Percentiles rank a stretch among this genome's conserved stretches.
phyloP scores from a whole-genome alignment of 192 early-diverging fungal genomes.

The Gonapodya prolifera region DNA sequence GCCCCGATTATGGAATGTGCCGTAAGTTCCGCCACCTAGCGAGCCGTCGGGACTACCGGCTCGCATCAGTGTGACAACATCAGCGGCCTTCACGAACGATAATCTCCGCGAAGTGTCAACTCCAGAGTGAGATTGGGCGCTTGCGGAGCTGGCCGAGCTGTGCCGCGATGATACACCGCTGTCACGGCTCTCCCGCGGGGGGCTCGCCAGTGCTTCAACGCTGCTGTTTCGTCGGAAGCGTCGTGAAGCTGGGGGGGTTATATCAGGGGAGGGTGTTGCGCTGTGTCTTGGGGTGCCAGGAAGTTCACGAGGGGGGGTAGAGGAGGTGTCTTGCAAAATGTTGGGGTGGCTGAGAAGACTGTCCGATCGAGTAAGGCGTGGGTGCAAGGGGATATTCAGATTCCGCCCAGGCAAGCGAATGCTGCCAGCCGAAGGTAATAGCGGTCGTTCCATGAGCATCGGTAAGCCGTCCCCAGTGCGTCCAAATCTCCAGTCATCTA shows the following conservation, averaged over 20 bases:
- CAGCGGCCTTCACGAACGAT: no score
- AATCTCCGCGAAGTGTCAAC: no score
- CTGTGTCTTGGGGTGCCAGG: background rate
- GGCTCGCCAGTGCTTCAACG: background rate
- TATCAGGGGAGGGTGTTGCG: no score
- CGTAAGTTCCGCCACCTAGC: background rate
- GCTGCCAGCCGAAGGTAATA: no score
- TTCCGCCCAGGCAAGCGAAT: no score
- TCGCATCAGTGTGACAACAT: no score
- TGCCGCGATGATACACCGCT: background rate
- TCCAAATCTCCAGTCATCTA: background rate
- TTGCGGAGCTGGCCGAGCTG: background rate
- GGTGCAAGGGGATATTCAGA: background rate
- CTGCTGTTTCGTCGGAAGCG: no score
- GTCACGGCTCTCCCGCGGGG: background rate
- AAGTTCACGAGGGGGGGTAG: background rate
- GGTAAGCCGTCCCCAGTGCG: no score
- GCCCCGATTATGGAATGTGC: background rate
- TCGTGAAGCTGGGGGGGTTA: no score
- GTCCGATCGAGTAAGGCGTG: background rate
- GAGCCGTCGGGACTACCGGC: background rate
- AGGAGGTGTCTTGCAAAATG: background rate
- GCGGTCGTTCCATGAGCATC: no score
- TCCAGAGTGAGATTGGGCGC: no score
- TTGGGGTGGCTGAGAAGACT: background rate